Percentiles rank a stretch among this genome's conserved stretches.
phyloP scores from a whole-genome alignment of 2,329 filamentous ascomycete genomes.

The Pleochaeta shiraiana region DNA sequence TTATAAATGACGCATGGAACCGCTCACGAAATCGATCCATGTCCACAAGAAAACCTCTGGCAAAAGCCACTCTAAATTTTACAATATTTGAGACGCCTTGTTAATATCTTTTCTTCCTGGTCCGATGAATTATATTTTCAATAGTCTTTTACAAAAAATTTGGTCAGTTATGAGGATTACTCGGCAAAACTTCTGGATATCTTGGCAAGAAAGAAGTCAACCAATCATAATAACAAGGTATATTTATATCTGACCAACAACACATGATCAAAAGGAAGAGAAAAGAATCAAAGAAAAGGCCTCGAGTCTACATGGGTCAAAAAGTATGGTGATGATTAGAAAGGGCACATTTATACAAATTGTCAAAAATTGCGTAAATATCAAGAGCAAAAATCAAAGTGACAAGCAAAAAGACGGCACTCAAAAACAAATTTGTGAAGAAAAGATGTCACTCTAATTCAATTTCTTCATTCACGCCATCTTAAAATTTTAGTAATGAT shows the following conservation, averaged over 20 bases:
- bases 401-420: background rate
- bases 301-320: background rate
- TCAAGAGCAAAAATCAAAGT: background rate
- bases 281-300: too few relatives aligned
- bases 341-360: background rate
- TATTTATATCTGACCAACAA: too few relatives aligned
- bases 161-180: background rate
- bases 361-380: background rate
- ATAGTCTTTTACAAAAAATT: background rate
- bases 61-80: background rate
- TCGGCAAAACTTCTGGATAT: background rate
- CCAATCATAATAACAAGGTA: background rate
- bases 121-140: background rate
- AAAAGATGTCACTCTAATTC: background rate
- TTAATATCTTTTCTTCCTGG: background rate
- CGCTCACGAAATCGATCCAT: conserved; percentile 22
- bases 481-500: too few relatives aligned
- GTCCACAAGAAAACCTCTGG: background rate
- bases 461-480: too few relatives aligned
- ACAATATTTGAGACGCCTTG: background rate
- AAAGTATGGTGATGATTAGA: background rate
- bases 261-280: too few relatives aligned
- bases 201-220: background rate
- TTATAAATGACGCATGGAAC: background rate
- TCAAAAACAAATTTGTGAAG: background rate